phyloP scores from a whole-genome alignment of 192 early-diverging fungal genomes.

The Radiomyces spectabilis region DNA sequence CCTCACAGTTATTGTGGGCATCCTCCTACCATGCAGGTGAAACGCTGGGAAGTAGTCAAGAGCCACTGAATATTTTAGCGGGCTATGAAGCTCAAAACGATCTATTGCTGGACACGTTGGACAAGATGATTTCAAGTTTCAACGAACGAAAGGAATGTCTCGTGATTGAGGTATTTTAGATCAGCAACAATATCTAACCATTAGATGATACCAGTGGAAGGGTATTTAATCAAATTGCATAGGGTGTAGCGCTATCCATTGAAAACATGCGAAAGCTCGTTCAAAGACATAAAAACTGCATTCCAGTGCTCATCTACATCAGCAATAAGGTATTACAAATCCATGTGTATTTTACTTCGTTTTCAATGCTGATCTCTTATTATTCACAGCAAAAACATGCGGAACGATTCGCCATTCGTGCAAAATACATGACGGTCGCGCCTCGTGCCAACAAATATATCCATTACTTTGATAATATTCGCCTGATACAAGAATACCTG shows the following conservation, averaged over 20 bases:
- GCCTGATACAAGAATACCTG: constrained; percentile 15
- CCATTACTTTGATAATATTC: constrained; percentile 20
- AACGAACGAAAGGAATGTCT: constrained; percentile 8
- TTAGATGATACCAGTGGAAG: not conserved
- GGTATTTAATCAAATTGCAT: not conserved
- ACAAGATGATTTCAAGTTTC: constrained; percentile 10
- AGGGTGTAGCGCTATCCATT: constrained; percentile 18
- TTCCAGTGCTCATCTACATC: constrained; percentile 17
- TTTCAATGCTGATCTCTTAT: not conserved
- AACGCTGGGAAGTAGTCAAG: not conserved
- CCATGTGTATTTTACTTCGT: not conserved
- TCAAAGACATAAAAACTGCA: constrained; percentile 11
- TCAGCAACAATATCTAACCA: not conserved
- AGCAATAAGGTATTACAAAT: constrained; percentile 13
- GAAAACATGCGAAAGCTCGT: constrained; percentile 6
- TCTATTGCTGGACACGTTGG: constrained; percentile 7
- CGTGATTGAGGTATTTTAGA: constrained; percentile 13
- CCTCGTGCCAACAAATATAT: constrained; percentile 20
- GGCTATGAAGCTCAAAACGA: constrained; percentile 18
- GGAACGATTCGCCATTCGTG: constrained; percentile 20
- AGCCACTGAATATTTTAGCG: not conserved
- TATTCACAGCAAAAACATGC: constrained; percentile 13
- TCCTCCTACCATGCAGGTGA: constrained; percentile 18
- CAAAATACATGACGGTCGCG: constrained; percentile 22
- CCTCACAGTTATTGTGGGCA: constrained; percentile 8